Evolutionary conservation across 257 asterid genomes (phyloP), one percentile per base, ranked within the genome.

Genomic region (Plantago major): DNA sequence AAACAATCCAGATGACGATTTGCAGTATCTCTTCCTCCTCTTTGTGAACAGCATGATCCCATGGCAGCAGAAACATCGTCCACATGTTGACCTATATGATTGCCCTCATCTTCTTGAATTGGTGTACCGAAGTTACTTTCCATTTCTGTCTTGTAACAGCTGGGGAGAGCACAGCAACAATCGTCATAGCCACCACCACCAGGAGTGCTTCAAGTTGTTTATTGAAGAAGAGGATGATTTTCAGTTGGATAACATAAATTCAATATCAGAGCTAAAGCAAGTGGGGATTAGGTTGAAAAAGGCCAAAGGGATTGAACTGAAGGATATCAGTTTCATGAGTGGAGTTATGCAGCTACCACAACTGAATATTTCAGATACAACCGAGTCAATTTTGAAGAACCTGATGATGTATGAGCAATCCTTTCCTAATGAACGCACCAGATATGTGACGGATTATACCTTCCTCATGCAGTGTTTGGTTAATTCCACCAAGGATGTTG

Each of bases 41-140:
- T 37, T 71, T 1, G 46, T 63, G 11, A 7, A 13, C 5, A 60
- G 33, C 60, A 44, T 30, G 62, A 19, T 63, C 12, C 74, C 60
- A 22, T 64, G 55, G 63, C 7, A n/a, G 45, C 10, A 44, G 37
- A 5, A 5, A 2, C 3, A 5, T 5, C 3, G 5, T 3, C 5
- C 37, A n/a, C 37, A 30, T 3, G 5, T 5, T 5, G 3, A 3
- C 3, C 5, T 2, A 30, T 30, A 3, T 30, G 4, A 30, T 30
- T 30, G 37, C 37, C 37, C 37, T 3, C 70, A 70, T 57, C 75
- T 70, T 28, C 48, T 70, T 38, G 67, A 70, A 47, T 17, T 64
- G 15, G 70, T 58, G 14, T 60, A 70, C 11, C n/a, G 52, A 12
- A 11, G 3, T 30, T 63, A 42, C 28, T 58, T 13, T 17, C 51